These are phyloP conservation scores for Microbotryomycetes sp. DNA, from an alignment of 1,284 basidiomycete genomes.

Conservation along the genomic window DNA sequence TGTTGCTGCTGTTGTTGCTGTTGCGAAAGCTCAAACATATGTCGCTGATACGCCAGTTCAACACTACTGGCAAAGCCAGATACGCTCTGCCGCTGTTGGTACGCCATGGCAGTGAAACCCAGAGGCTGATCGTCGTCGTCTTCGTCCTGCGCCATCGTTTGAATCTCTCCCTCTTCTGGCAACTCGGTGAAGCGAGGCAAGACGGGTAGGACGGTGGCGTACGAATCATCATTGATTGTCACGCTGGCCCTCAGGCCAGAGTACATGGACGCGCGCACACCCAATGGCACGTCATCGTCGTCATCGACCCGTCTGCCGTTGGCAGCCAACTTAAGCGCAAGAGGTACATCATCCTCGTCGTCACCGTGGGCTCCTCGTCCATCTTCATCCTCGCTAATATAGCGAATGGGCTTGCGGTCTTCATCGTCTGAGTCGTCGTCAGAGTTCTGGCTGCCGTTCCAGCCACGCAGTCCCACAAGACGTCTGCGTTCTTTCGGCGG, in stretches of 20 bases:
- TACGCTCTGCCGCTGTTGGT: conserved; percentile 3
- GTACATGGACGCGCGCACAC: neutral
- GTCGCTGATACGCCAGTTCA: neutral
- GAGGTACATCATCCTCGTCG: conserved; percentile 13
- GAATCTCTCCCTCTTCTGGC: neutral
- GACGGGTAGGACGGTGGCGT: too few relatives aligned
- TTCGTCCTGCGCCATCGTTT: neutral
- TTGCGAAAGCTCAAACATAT: neutral
- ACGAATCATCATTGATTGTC: too few relatives aligned
- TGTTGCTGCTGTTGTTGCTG: neutral
- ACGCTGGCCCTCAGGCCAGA: neutral
- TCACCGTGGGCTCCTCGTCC: neutral
- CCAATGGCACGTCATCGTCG: conserved; percentile 5
- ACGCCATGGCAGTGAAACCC: neutral
- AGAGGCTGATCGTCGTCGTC: conserved; percentile 5
- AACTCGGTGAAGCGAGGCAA: too few relatives aligned
- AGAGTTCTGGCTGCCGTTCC: neutral
- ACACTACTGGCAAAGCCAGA: neutral
- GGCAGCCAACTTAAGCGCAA: conserved; percentile 3
- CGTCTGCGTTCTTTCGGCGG: neutral
- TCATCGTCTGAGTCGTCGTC: neutral
- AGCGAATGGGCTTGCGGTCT: neutral
- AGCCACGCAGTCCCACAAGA: neutral
- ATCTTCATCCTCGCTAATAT: neutral
- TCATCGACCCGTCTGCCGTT: neutral